Evolutionary conservation across 192 early-diverging fungal species (phyloP).

Genomic region (Chytriomyces sp.): DNA sequence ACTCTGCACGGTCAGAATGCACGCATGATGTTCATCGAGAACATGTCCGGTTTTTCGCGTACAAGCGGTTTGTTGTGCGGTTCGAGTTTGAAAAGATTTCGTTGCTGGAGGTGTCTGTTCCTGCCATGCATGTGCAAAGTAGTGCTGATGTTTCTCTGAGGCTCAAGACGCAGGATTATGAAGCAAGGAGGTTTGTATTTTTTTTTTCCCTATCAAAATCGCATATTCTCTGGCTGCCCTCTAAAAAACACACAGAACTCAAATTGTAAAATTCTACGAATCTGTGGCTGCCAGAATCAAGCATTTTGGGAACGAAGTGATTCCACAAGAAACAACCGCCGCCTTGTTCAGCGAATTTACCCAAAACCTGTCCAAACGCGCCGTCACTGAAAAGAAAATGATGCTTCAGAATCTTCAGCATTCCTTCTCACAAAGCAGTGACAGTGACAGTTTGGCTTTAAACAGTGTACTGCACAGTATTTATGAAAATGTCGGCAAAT

Average conservation of each 20-base stretch:
- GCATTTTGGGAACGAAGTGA: constrained; percentile 78
- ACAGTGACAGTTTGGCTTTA: constrained; percentile 80
- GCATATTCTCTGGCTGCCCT: neutral
- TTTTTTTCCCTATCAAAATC: neutral
- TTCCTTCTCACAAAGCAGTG: constrained; percentile 73
- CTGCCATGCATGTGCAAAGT: constrained; percentile 69
- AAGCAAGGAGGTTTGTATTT: constrained; percentile 50
- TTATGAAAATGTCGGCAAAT: constrained; percentile 77
- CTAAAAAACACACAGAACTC: constrained; percentile 39
- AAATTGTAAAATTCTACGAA: constrained; percentile 83
- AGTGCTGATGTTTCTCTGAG: constrained; percentile 54
- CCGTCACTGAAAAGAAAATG: constrained; percentile 77
- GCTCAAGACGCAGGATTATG: constrained; percentile 79
- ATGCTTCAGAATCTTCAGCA: constrained; percentile 86
- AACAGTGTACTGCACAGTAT: constrained; percentile 78
- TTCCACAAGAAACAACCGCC: constrained; percentile 66
- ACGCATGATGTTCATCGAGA: constrained; percentile 80
- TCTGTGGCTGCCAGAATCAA: constrained; percentile 83
- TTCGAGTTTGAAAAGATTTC: constrained; percentile 79
- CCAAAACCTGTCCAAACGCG: constrained; percentile 70
- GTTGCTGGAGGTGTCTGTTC: constrained; percentile 73
- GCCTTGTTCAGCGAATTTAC: constrained; percentile 76
- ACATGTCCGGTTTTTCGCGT: constrained; percentile 84
- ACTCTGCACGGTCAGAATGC: neutral
- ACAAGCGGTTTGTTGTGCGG: constrained; percentile 75